A percentile compares a stretch with the other conserved stretches of the same genome.
Conservation (phyloP, 768 basidiomycete genomes). For the Collybiopsis confluens region DNA sequence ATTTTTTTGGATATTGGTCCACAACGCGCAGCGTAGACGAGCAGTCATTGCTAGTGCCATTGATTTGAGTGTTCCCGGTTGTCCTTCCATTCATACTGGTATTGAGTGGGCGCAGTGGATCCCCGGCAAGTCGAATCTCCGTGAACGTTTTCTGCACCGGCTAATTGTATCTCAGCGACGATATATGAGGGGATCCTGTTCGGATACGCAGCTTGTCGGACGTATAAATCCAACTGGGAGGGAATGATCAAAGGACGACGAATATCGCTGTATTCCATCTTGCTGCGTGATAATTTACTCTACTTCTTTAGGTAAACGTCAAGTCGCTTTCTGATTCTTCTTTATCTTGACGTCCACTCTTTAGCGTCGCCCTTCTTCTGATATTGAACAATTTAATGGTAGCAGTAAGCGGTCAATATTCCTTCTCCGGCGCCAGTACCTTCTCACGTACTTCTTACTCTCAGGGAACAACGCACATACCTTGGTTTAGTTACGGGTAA, state of each 20-base stretch:
- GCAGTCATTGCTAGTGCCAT: slow-evolving; percentile 31
- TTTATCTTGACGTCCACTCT: not conserved
- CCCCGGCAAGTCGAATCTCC: slow-evolving; percentile 25
- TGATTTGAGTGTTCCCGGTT: slow-evolving; percentile 36
- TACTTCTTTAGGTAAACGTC: slow-evolving; percentile 38
- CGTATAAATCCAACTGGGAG: slow-evolving; percentile 17
- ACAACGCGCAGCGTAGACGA: slow-evolving; percentile 31
- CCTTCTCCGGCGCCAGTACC: not conserved
- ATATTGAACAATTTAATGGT: slow-evolving; percentile 47
- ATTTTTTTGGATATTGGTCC: slow-evolving; percentile 37
- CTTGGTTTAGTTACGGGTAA: slow-evolving; percentile 46
- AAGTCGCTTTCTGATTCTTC: not conserved
- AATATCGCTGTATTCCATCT: slow-evolving; percentile 26
- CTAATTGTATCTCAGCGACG: slow-evolving; percentile 24
- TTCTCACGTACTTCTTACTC: not conserved
- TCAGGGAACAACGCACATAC: slow-evolving; percentile 39
- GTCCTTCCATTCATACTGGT: slow-evolving; percentile 35
- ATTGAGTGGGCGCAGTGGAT: slow-evolving; percentile 44
- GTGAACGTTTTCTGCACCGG: not conserved
- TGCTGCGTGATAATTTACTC: slow-evolving; percentile 40
- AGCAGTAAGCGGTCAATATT: slow-evolving; percentile 21
- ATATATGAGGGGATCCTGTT: slow-evolving; percentile 31
- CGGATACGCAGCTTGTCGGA: slow-evolving; percentile 33
- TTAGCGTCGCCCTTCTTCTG: slow-evolving; percentile 33
- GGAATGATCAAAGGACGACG: slow-evolving; percentile 20